Evolutionary conservation across 2,329 filamentous ascomycete species (phyloP).

Genomic region (Boeremia exigua): DNA sequence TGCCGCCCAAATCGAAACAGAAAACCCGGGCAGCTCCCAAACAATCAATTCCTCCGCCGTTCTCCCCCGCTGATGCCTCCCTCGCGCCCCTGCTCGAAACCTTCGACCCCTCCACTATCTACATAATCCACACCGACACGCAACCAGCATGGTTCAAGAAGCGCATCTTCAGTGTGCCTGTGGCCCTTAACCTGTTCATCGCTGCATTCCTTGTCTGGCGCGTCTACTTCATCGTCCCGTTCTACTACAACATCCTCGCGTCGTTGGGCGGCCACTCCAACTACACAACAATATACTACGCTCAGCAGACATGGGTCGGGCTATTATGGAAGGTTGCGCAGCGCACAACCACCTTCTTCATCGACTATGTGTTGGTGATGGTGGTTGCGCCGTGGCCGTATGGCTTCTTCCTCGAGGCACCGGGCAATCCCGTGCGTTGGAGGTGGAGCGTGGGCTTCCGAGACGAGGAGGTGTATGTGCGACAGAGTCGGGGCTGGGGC

Average conservation of each 20-base stretch:
- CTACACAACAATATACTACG: conserved; percentile 68
- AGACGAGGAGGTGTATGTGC: conserved; percentile 80
- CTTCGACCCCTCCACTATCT: conserved; percentile 73
- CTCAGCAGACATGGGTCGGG: conserved; percentile 58
- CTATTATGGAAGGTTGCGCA: conserved; percentile 63
- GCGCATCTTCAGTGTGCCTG: conserved; percentile 81
- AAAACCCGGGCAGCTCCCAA: conserved; percentile 23
- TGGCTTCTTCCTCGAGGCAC: conserved; percentile 64
- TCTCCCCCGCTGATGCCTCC: conserved; percentile 61
- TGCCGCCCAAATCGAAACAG: conserved; percentile 31
- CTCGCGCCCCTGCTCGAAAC: conserved; percentile 70
- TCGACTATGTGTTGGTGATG: conserved; percentile 69
- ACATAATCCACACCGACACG: conserved; percentile 82
- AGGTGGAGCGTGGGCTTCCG: conserved; percentile 76
- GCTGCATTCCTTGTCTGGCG: conserved; percentile 70
- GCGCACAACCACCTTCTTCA: conserved; percentile 69
- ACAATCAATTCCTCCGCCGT: conserved; percentile 15
- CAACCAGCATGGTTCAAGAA: conserved; percentile 75
- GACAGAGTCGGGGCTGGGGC: conserved; percentile 78
- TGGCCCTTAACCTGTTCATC: conserved; percentile 76
- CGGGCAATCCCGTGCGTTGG: conserved; percentile 73
- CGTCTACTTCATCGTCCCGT: conserved; percentile 70
- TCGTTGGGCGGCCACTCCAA: conserved; percentile 71
- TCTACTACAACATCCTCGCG: conserved; percentile 72
- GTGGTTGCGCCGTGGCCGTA: conserved; percentile 56